A percentile compares a stretch with the other conserved stretches of the same genome.
Evolutionary conservation across 2,329 filamentous ascomycete species (phyloP).

Genomic region (Malbranchea zuffiana): DNA sequence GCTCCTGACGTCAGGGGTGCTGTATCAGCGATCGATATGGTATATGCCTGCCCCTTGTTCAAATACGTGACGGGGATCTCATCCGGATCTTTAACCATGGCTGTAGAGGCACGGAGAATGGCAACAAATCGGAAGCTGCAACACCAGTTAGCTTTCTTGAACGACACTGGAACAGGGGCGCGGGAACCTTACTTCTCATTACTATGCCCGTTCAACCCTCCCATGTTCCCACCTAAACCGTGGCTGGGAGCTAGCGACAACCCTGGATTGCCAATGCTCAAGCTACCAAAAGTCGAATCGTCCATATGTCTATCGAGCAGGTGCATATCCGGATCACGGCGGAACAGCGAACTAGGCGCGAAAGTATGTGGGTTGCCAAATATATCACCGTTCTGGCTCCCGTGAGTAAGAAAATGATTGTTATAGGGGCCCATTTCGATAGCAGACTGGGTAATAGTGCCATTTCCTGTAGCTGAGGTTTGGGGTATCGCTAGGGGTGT

Average conservation of each 20-base stretch:
- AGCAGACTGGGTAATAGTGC: constrained; percentile 31
- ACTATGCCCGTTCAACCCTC: constrained; percentile 20
- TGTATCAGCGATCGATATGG: constrained; percentile 72
- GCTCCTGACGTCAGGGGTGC: constrained; percentile 48
- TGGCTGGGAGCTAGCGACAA: too few relatives aligned
- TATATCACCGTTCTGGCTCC: constrained; percentile 57
- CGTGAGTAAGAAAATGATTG: constrained; percentile 43
- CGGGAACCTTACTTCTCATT: constrained; percentile 44
- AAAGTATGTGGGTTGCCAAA: constrained; percentile 55
- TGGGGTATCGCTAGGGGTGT: constrained; percentile 64
- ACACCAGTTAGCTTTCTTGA: neutral
- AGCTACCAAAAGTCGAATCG: constrained; percentile 52
- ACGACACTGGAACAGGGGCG: neutral
- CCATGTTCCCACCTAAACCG: too few relatives aligned
- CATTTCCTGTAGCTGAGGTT: constrained; percentile 46
- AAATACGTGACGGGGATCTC: constrained; percentile 97
- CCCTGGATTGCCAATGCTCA: constrained; percentile 7
- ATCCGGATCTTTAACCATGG: constrained; percentile 68
- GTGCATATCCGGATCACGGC: constrained; percentile 70
- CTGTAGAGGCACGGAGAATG: constrained; percentile 84
- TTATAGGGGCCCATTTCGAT: constrained; percentile 62
- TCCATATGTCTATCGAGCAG: constrained; percentile 59
- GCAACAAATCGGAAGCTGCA: constrained; percentile 58
- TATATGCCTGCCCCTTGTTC: constrained; percentile 94
- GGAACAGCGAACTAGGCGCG: constrained; percentile 68